Evolutionary conservation across 306 rosid genomes (phyloP).

Genomic region (Malus sieversii): DNA sequence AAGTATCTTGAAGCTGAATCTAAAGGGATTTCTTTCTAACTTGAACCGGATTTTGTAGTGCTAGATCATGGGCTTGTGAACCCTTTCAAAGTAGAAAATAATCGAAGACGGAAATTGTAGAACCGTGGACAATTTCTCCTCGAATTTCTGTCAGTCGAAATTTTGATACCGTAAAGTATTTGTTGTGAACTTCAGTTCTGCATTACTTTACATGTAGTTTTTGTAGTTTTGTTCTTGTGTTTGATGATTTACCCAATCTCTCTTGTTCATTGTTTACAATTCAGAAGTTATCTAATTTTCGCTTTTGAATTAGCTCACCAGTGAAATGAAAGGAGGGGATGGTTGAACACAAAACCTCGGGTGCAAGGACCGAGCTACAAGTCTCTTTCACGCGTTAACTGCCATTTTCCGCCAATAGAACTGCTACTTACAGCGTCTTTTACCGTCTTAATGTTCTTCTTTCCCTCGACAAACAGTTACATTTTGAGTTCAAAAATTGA

Average conservation of each 20-base stretch:
- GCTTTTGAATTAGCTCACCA: too few relatives aligned
- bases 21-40: constrained; percentile 39
- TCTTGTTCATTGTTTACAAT: background rate
- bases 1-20: constrained; percentile 86
- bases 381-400: too few relatives aligned
- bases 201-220: background rate
- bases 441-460: too few relatives aligned
- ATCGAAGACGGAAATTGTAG: background rate
- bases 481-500: background rate
- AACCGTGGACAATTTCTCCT: background rate
- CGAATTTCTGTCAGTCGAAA: background rate
- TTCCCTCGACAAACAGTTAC: background rate
- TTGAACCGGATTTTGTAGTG: background rate
- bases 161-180: background rate
- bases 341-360: background rate
- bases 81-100: constrained; percentile 19
- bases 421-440: too few relatives aligned
- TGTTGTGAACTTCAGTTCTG: background rate
- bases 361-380: background rate
- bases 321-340: background rate
- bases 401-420: too few relatives aligned
- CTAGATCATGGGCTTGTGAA: background rate
- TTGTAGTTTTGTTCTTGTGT: background rate
- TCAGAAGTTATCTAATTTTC: too few relatives aligned
- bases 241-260: background rate